Evolutionary conservation across 345 rosid genomes (phyloP).

Genomic region (Acer yangbiense): DNA sequence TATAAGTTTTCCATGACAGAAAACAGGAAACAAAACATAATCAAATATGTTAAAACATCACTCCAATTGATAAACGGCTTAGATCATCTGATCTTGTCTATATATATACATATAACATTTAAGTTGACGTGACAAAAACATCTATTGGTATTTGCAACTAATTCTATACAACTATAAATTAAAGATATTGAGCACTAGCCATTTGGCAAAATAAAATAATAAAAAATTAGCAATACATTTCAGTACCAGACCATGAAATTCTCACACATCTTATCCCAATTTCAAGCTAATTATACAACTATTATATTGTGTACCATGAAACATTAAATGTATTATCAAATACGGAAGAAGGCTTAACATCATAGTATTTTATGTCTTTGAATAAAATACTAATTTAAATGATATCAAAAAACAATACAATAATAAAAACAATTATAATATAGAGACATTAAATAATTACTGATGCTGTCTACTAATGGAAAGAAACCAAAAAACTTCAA

Average conservation of each 20-base stretch:
- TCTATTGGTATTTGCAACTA: constrained; percentile 3
- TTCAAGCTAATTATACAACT: constrained; percentile 6
- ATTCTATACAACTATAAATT: neutral
- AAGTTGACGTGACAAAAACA: neutral
- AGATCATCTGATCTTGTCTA: neutral
- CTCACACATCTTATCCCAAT: neutral
- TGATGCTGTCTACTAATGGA: neutral
- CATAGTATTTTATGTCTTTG: neutral
- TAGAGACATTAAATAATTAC: neutral
- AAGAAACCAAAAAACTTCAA: neutral
- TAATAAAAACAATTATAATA: neutral
- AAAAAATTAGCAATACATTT: neutral
- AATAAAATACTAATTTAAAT: constrained; percentile 7
- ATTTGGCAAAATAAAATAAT: neutral
- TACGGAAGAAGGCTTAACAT: constrained; percentile 1
- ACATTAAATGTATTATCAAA: neutral
- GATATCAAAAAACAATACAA: constrained; percentile 6
- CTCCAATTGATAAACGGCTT: neutral
- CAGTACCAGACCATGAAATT: neutral
- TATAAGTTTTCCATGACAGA: neutral
- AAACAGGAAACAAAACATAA: neutral
- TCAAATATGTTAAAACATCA: neutral
- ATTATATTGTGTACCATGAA: neutral
- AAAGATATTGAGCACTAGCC: neutral
- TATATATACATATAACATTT: neutral